Percentiles rank a stretch among this genome's conserved stretches.
phyloP scores from a whole-genome alignment of 768 basidiomycete species.

The Podaxis mareebaensis region DNA sequence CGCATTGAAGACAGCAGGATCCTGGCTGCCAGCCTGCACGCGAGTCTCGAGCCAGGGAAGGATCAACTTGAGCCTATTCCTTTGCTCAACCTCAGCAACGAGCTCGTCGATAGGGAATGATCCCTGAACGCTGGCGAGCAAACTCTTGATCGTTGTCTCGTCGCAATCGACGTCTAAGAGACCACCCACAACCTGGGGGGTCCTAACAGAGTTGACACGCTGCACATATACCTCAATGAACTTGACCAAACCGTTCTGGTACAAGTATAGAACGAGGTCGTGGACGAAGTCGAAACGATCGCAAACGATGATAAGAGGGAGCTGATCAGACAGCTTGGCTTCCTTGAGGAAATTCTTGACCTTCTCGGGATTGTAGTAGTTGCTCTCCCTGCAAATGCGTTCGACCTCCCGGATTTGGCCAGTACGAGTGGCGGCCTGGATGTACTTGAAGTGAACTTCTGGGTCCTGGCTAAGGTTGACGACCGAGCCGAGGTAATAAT shows the following conservation, averaged over 20 bases:
- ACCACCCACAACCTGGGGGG: conserved; percentile 96
- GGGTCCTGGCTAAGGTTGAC: conserved; percentile 96
- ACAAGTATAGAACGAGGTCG: conserved; percentile 96
- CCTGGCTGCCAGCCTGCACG: conserved; percentile 92
- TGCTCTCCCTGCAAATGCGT: conserved; percentile 97
- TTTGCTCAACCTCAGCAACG: conserved; percentile 94
- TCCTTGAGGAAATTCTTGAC: conserved; percentile 99
- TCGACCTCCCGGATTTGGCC: conserved; percentile 99
- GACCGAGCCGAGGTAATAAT: conserved; percentile 97
- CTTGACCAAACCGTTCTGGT: conserved; percentile 94
- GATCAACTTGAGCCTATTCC: conserved; percentile 95
- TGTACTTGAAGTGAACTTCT: conserved; percentile 99
- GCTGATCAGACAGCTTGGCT: conserved; percentile 92
- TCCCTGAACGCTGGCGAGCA: conserved; percentile 93
- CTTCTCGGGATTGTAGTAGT: conserved; percentile 98
- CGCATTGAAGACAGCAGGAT: conserved; percentile 93
- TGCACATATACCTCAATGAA: conserved; percentile 99
- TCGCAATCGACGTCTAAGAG: conserved; percentile 98
- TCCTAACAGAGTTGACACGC: conserved; percentile 94
- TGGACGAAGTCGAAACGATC: conserved; percentile 99
- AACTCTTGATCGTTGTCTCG: conserved; percentile 89
- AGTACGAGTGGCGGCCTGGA: conserved; percentile 96
- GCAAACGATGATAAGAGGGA: conserved; percentile 99
- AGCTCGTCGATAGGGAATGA: conserved; percentile 98
- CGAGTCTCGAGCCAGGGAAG: conserved; percentile 96